Conservation (phyloP, 495 filamentous ascomycete species). For the Penicillium arizonense region DNA sequence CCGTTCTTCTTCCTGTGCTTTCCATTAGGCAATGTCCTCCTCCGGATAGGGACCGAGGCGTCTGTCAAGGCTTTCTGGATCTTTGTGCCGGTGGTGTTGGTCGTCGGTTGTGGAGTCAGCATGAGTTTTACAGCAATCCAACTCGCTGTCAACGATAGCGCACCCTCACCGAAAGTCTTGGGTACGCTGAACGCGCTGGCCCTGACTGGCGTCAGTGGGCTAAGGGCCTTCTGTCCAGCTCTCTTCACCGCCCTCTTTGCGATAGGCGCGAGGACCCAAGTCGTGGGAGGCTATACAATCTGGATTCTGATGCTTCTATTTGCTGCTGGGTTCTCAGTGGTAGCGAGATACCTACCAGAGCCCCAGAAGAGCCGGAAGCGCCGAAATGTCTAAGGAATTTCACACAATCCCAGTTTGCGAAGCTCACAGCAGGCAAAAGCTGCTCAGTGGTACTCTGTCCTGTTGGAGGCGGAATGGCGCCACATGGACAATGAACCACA, state of each 20-base stretch:
- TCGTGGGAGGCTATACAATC: constrained; percentile 58
- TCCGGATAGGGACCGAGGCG: constrained; percentile 34
- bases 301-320: constrained; percentile 59
- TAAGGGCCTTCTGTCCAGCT: constrained; percentile 59
- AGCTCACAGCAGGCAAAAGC: background rate
- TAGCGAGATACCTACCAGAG: constrained; percentile 41
- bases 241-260: constrained; percentile 62
- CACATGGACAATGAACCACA: too few relatives aligned
- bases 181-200: constrained; percentile 66
- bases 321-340: constrained; percentile 42
- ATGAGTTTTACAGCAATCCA: constrained; percentile 70
- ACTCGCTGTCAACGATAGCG: constrained; percentile 66
- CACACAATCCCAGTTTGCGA: background rate
- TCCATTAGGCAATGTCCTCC: constrained; percentile 52
- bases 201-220: constrained; percentile 49
- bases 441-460: background rate
- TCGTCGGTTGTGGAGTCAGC: constrained; percentile 55
- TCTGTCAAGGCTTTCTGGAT: constrained; percentile 53
- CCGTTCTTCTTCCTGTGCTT: constrained; percentile 55
- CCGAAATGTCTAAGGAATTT: background rate
- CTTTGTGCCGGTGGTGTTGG: constrained; percentile 33
- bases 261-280: constrained; percentile 52
- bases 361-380: constrained; percentile 2
- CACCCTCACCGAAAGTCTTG: constrained; percentile 55
- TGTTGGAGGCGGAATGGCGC: too few relatives aligned